phyloP scores from a whole-genome alignment of 176 grass and related monocot species.

The Oryza rufipogon region DNA sequence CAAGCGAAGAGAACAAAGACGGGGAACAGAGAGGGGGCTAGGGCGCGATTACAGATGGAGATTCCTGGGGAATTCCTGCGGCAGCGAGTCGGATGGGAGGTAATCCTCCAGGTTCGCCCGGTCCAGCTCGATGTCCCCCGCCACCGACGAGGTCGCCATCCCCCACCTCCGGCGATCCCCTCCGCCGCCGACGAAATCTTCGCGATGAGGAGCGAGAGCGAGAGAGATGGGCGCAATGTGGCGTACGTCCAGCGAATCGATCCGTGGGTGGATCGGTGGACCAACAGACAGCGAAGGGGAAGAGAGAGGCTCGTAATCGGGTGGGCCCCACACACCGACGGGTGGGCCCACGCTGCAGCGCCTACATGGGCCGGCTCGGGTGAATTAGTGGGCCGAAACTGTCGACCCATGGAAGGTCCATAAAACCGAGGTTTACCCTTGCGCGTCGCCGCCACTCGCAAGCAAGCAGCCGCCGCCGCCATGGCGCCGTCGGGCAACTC shows the following conservation, averaged over 20 bases:
- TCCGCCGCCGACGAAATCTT: constrained; percentile 38
- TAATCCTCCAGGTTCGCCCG: constrained; percentile 85
- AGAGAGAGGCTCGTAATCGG: background rate
- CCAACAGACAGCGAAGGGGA: background rate
- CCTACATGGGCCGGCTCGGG: background rate
- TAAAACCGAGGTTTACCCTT: background rate
- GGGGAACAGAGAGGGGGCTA: background rate
- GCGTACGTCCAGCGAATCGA: constrained; percentile 34
- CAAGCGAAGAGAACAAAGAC: background rate
- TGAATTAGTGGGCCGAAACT: background rate
- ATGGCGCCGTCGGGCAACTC: constrained; percentile 51
- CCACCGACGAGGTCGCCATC: constrained; percentile 51
- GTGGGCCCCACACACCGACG: background rate
- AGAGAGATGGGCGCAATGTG: constrained; percentile 29
- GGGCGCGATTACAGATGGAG: constrained; percentile 58
- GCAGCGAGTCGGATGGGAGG: constrained; percentile 68
- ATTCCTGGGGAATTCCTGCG: constrained; percentile 54
- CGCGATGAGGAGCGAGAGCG: constrained; percentile 10
- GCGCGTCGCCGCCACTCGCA: constrained; percentile 14
- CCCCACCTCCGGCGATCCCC: constrained; percentile 13
- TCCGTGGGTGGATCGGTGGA: background rate
- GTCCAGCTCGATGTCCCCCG: constrained; percentile 74
- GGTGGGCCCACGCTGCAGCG: background rate
- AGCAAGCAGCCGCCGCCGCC: constrained; percentile 6
- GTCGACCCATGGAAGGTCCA: background rate